These are phyloP conservation scores for Nymphaea colorata DNA, from an alignment of 164 flowering plant species.

Conservation along the genomic window DNA sequence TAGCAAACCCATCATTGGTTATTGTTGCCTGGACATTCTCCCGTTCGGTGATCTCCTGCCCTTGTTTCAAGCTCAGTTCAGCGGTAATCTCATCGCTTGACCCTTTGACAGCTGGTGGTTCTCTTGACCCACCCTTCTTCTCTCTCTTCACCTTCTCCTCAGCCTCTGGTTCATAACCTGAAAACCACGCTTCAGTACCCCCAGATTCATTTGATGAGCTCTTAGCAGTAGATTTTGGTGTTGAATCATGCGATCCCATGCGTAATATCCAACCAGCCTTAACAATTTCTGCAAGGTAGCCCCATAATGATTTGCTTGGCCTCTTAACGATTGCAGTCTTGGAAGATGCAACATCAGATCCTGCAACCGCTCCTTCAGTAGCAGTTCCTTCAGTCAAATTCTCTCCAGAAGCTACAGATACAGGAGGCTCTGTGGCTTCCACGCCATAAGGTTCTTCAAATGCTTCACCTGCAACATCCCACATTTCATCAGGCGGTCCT, in stretches of 20 bases:
- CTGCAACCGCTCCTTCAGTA: constrained; percentile 1
- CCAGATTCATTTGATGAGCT: constrained; percentile 55
- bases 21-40: not conserved
- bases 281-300: constrained; percentile 43
- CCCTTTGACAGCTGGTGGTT: constrained; percentile 1
- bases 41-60: not conserved
- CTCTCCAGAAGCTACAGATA: not conserved
- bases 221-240: constrained; percentile 29
- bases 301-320: constrained; percentile 69
- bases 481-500: constrained; percentile 72
- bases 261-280: constrained; percentile 47
- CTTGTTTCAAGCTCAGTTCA: not conserved
- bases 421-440: constrained; percentile 5
- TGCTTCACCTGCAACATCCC: constrained; percentile 51
- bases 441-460: constrained; percentile 19
- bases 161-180: constrained; percentile 62
- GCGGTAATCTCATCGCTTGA: constrained; percentile 17
- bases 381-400: constrained; percentile 8
- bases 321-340: constrained; percentile 33
- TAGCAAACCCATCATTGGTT: constrained; percentile 10
- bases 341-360: not conserved
- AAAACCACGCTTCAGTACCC: constrained; percentile 69
- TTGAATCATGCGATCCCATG: constrained; percentile 32
- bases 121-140: constrained; percentile 15
- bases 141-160: constrained; percentile 26